phyloP scores from a whole-genome alignment of 768 basidiomycete genomes.

The Cystoderma amianthinum region DNA sequence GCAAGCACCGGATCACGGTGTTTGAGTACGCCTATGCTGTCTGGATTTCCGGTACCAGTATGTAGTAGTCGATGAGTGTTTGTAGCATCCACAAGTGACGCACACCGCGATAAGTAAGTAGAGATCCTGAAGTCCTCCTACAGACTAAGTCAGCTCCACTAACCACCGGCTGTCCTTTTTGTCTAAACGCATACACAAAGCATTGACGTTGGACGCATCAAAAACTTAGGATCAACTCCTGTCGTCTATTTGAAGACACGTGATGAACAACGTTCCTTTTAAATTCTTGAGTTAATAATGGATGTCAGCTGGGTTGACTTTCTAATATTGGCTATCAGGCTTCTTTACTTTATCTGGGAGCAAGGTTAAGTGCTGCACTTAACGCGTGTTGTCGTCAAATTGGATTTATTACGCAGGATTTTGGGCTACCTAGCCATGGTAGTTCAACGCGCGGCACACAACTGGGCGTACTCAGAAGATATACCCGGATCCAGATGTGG shows the following conservation, averaged over 20 bases:
- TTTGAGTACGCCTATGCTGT: too few species aligned
- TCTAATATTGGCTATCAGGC: background rate
- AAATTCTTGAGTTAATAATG: background rate
- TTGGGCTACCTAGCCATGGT: constrained; percentile 26
- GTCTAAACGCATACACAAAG: too few species aligned
- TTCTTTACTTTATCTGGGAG: background rate
- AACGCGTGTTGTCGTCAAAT: background rate
- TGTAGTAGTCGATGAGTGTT: too few species aligned
- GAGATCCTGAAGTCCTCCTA: too few species aligned
- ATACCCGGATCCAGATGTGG: constrained; percentile 56
- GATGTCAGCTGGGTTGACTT: background rate
- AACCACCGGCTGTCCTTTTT: too few species aligned
- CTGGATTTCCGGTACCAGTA: too few species aligned
- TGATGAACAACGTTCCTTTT: background rate
- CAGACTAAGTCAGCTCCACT: too few species aligned
- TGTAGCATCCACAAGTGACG: too few species aligned
- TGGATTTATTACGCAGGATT: constrained; percentile 7
- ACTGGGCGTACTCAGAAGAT: constrained; percentile 50
- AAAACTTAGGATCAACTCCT: background rate
- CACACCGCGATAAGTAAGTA: too few species aligned
- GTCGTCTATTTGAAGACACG: background rate
- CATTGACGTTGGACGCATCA: background rate
- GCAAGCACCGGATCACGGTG: too few species aligned
- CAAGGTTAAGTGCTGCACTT: background rate
- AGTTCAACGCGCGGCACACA: constrained; percentile 26